Percentiles rank a stretch among this genome's conserved stretches.
Conservation (phyloP, 2,329 filamentous ascomycete species). For the Diplodia intermedia region DNA sequence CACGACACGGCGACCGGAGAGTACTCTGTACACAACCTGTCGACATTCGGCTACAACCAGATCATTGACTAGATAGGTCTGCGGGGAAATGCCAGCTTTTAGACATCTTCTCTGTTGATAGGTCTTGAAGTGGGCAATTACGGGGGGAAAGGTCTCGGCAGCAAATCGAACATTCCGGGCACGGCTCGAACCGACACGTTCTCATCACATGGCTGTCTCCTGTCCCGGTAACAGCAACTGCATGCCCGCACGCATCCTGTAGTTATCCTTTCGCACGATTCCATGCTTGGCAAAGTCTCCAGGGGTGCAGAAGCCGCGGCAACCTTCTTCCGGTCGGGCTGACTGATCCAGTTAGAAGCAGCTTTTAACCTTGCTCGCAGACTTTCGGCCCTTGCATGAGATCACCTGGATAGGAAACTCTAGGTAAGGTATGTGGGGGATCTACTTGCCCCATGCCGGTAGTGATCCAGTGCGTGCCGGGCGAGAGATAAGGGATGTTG, state of each 20-base stretch:
- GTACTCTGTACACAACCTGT: conserved; percentile 35
- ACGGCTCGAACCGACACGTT: neutral
- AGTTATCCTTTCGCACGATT: neutral
- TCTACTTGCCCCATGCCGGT: neutral
- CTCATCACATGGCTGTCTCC: conserved; percentile 3
- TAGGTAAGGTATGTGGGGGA: conserved; percentile 9
- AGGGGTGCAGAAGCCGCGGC: neutral
- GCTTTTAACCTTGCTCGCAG: conserved; percentile 7
- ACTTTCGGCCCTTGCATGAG: conserved; percentile 16
- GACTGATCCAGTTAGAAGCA: conserved; percentile 3
- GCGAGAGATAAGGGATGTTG: neutral
- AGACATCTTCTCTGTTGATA: neutral
- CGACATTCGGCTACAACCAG: conserved; percentile 30
- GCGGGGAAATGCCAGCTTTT: neutral
- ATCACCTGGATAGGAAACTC: conserved; percentile 3
- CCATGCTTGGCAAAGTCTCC: neutral
- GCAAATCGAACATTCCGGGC: neutral
- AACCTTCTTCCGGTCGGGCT: neutral
- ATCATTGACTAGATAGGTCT: neutral
- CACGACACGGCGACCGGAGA: conserved; percentile 44
- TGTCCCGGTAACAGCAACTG: neutral
- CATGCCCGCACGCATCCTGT: neutral
- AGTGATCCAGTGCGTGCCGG: conserved; percentile 6
- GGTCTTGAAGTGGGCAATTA: neutral
- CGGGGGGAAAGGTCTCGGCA: neutral